Conservation (phyloP, 2,329 filamentous ascomycete species). For the Pleurostoma richardsiae region DNA sequence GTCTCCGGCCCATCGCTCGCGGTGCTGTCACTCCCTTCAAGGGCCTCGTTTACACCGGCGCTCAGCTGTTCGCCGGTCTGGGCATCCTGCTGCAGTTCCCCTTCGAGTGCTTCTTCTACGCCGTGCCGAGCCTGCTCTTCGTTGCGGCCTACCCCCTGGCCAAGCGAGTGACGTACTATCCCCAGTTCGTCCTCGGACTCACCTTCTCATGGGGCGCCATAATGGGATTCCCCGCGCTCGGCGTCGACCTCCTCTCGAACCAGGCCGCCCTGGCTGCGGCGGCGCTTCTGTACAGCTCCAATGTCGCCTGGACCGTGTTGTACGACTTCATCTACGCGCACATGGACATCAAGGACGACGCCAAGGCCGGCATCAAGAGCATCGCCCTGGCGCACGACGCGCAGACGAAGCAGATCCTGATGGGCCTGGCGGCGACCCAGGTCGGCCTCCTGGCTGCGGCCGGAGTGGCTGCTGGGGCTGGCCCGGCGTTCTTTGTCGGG, state of each 20-base stretch:
- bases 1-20: constrained; percentile 74
- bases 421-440: constrained; percentile 64
- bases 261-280: constrained; percentile 60
- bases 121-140: constrained; percentile 66
- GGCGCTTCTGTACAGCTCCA: constrained; percentile 67
- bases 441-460: constrained; percentile 65
- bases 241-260: constrained; percentile 66
- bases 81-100: constrained; percentile 75
- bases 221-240: constrained; percentile 81
- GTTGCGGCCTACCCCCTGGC: constrained; percentile 76
- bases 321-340: constrained; percentile 95
- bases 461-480: constrained; percentile 61
- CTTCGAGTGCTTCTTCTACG: constrained; percentile 68
- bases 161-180: constrained; percentile 83
- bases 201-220: constrained; percentile 88
- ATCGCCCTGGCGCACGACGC: constrained; percentile 76
- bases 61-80: constrained; percentile 68
- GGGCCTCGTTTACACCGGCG: constrained; percentile 70
- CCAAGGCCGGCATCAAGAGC: constrained; percentile 81
- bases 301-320: constrained; percentile 79
- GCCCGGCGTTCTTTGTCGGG: constrained; percentile 62
- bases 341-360: constrained; percentile 85
- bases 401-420: constrained; percentile 71
- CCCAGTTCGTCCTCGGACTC: constrained; percentile 75
- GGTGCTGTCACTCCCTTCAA: constrained; percentile 67